Conservation (phyloP, 2,329 filamentous ascomycete genomes). For the Biscogniauxia sp. region DNA sequence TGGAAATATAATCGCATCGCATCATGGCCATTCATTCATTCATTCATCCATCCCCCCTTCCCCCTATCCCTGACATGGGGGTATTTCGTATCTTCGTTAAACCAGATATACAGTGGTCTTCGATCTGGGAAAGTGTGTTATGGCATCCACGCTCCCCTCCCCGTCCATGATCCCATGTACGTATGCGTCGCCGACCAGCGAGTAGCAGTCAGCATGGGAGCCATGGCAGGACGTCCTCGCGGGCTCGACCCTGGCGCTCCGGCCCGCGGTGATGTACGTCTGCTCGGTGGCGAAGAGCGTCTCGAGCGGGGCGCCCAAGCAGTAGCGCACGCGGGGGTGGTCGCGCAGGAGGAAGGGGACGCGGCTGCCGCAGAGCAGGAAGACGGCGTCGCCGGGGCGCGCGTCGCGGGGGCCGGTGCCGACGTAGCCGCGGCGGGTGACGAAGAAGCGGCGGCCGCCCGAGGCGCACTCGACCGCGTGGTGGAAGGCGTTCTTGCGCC, state of each 20-base stretch:
- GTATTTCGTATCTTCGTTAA: neutral
- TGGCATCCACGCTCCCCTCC: constrained; percentile 6
- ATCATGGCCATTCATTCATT: no score
- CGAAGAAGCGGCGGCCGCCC: constrained; percentile 18
- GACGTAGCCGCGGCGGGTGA: constrained; percentile 13
- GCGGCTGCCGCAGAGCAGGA: constrained; percentile 14
- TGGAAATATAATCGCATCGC: no score
- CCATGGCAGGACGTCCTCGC: neutral
- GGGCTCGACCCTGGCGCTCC: constrained; percentile 3
- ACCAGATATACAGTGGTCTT: constrained; percentile 7
- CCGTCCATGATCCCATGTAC: constrained; percentile 17
- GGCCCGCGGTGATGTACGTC: constrained; percentile 9
- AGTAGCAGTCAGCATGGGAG: constrained; percentile 9
- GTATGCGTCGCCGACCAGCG: constrained; percentile 18
- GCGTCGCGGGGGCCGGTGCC: constrained; percentile 15
- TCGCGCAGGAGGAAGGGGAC: constrained; percentile 19
- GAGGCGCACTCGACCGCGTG: constrained; percentile 19
- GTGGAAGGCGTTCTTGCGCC: constrained; percentile 17
- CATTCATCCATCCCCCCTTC: no score
- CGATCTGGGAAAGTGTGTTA: neutral
- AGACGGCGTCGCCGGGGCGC: constrained; percentile 11
- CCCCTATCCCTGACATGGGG: no score
- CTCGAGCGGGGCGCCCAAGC: constrained; percentile 6
- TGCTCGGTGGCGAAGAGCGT: constrained; percentile 10
- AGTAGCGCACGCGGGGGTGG: neutral